These are phyloP conservation scores for Penicillium taxi DNA, from an alignment of 495 filamentous ascomycete species.

Conservation along the genomic window DNA sequence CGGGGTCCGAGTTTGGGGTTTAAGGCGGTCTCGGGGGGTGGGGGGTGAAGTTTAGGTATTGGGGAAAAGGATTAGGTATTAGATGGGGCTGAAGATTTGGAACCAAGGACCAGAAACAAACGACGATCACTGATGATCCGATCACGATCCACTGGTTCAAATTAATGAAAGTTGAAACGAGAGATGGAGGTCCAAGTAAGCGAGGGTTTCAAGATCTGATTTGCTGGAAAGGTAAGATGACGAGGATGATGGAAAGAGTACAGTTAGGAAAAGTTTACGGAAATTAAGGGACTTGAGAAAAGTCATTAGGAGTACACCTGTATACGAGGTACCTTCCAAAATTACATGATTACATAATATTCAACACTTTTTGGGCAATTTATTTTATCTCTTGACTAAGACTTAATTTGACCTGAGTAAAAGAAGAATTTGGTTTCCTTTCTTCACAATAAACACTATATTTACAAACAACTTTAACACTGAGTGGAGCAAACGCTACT, in stretches of 20 bases:
- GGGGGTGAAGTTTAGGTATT: conserved; percentile 2
- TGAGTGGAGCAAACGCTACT: too few species aligned
- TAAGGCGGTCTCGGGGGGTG: conserved; percentile 18
- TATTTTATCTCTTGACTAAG: too few species aligned
- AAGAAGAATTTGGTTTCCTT: too few species aligned
- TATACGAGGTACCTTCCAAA: not conserved
- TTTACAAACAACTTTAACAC: too few species aligned
- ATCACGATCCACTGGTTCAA: conserved; percentile 1
- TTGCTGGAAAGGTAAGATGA: not conserved
- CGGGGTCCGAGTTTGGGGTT: conserved; percentile 7
- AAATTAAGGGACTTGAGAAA: not conserved
- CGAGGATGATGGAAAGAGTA: not conserved
- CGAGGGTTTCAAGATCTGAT: conserved; percentile 2
- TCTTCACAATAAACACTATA: too few species aligned
- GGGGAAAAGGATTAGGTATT: not conserved
- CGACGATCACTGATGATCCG: conserved; percentile 1
- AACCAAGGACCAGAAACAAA: not conserved
- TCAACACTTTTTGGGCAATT: too few species aligned
- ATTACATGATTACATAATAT: too few species aligned
- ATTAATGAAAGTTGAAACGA: not conserved
- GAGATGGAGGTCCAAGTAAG: not conserved
- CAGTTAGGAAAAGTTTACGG: too few species aligned
- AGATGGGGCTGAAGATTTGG: not conserved
- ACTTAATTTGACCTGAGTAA: too few species aligned
- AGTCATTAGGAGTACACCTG: not conserved